Base-by-base conservation (phyloP, 1,139 yeast genomes). In the Pichia sp. region DNA sequence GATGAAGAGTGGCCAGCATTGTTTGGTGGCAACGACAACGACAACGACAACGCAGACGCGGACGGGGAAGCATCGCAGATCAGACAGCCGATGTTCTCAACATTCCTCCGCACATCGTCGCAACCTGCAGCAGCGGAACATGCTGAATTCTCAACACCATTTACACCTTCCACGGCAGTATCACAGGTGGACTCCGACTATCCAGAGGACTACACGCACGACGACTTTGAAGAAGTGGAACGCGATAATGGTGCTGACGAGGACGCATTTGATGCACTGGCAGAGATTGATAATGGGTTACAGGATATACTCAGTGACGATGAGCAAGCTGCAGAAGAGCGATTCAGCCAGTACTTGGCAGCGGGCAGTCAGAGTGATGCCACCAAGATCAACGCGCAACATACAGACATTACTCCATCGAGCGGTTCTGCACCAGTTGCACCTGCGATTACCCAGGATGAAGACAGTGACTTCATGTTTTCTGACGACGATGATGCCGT, bases 1-100 rank as follows among this genome's bases (percentile, higher is more conserved):
- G 37, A 21, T 13, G 32, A 40, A 18, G 34, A 33, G 16, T 43
- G 45, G 45, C 32, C 47, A 1, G 44, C 39, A 27, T 23, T 43
- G 19, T 43, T 43, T 25, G 39, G 44, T 7, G 47, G 47, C 30
- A 28, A 30, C n/a, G 33, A 47, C 14, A 39, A 46, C 23, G 46
- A 39, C 17, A 41, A 21, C 22, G 11, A 21, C 22, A 21, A 21
- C 22, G 22, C 11, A 8, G 40, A 31, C 12, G 32, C 25, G n/a
- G n/a, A n/a, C n/a, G n/a, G n/a, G n/a, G n/a, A n/a, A n/a, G n/a
- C n/a, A n/a, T n/a, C n/a, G n/a, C n/a, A n/a, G n/a, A n/a, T n/a
- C n/a, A n/a, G n/a, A 11, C 8, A 21, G 11, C 38, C 38, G 10
- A 26, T 27, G 24, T 43, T 40, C 17, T 43, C 46, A 6, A 37